Evolutionary conservation across 306 rosid species (phyloP), one percentile per base, ranked within the genome.

Genomic region (Malus orientalis): DNA sequence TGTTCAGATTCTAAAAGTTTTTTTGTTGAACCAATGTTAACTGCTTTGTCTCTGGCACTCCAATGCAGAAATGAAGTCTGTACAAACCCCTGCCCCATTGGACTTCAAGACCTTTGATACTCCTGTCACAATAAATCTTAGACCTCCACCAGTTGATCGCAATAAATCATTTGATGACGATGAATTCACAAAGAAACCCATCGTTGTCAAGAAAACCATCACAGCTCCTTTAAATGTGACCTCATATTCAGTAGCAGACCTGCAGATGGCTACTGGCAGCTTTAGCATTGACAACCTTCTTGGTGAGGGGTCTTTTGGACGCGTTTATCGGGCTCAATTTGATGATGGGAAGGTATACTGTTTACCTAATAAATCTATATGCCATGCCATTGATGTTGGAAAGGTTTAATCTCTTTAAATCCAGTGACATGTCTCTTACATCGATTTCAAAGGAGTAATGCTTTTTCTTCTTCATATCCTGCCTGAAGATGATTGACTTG

Each of bases 191-290:
- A 87, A 84, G 84, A 88, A 83, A 85, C 86, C 96, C 11, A 1
- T 76, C 33, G 77, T 76, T 65, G 87, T 76, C 67, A 90, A 91
- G 84, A 96, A 91, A 82, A 83, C 81, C 8, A 44, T 78, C 54
- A 66, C 61, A 30, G 84, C 84, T 86, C 89, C 91, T 22, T 75
- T 80, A 83, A 90, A 93, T 87, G 92, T 92, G 77, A 88, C 80
- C 58, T 84, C 96, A 30, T 96, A 90, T 81, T 89, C 99, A 23
- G 71, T 96, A 78, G 98, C 97, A 63, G 99, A 96, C 82, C 84
- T 96, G 84, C 99, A 96, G 87, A 85, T 96, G 80, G 97, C 99
- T 81, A 92, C 98, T n/a, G 97, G 91, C 72, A 92, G 97, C 90
- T 96, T 96, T 86, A 91, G 85, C 74, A 85, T 86, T 59, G 99